phyloP scores from a whole-genome alignment of 163 green algal species.

The Scenedesmus sp. region DNA sequence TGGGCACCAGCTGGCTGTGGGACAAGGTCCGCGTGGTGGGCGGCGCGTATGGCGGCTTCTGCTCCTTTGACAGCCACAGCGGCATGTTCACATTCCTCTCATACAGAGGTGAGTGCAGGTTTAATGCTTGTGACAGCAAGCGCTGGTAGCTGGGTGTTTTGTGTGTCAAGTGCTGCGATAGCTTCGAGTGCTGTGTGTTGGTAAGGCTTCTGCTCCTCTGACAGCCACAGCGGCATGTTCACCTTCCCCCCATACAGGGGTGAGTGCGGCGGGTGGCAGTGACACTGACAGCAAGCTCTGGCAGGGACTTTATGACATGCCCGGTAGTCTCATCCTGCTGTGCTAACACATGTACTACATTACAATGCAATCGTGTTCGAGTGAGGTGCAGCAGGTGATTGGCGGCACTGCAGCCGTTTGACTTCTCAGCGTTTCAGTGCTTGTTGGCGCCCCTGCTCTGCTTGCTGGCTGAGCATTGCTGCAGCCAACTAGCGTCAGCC shows the following conservation, averaged over 20 bases:
- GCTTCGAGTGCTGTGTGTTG: background rate
- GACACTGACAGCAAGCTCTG: background rate
- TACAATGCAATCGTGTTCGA: too few species aligned
- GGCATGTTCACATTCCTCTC: slow-evolving; percentile 95
- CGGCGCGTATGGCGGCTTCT: slow-evolving; percentile 98
- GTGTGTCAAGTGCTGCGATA: background rate
- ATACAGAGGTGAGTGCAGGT: slow-evolving; percentile 75
- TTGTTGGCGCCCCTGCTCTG: background rate
- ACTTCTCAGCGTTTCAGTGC: too few species aligned
- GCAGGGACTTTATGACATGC: too few species aligned
- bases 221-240: slow-evolving; percentile 95
- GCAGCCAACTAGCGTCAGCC: background rate
- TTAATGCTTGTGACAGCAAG: background rate
- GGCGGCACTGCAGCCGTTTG: too few species aligned
- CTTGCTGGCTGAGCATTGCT: background rate
- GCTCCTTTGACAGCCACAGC: slow-evolving; percentile 95
- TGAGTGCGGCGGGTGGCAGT: background rate
- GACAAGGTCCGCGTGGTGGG: slow-evolving; percentile 93
- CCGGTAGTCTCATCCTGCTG: too few species aligned
- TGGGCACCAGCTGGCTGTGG: slow-evolving; percentile 98
- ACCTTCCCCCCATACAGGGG: slow-evolving; percentile 91
- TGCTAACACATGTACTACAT: too few species aligned
- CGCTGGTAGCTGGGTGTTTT: background rate
- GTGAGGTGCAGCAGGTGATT: too few species aligned
- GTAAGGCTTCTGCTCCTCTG: slow-evolving; percentile 95